These are phyloP conservation scores for Hyphopichia wangnamkhiaoensis DNA, from an alignment of 1,139 yeast species.

Conservation along the genomic window DNA sequence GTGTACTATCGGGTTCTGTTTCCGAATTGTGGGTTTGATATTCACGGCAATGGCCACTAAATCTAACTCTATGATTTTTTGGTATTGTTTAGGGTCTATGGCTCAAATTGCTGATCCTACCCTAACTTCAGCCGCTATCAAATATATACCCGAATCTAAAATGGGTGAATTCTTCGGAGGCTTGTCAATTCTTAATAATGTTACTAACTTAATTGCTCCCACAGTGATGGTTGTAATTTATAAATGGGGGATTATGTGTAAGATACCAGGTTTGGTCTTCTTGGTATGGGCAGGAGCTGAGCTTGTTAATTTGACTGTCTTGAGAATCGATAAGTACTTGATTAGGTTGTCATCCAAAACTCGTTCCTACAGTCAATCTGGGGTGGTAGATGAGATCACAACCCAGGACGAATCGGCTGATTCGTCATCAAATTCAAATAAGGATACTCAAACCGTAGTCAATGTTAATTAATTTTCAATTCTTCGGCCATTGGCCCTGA, in stretches of 20 bases:
- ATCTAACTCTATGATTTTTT: conserved; percentile 17
- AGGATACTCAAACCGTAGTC: too few relatives aligned
- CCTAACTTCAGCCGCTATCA: conserved; percentile 33
- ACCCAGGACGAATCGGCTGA: too few relatives aligned
- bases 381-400: too few relatives aligned
- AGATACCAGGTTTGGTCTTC: neutral
- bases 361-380: too few relatives aligned
- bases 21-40: conserved; percentile 30
- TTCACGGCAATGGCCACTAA: conserved; percentile 19
- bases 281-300: neutral
- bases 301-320: neutral
- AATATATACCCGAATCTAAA: conserved; percentile 40
- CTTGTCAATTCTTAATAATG: conserved; percentile 32
- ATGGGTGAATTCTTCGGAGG: conserved; percentile 45
- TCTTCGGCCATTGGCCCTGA: too few relatives aligned
- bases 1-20: conserved; percentile 6
- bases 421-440: too few relatives aligned
- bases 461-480: too few relatives aligned
- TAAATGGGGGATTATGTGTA: conserved; percentile 13
- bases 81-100: conserved; percentile 38
- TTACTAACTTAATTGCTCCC: conserved; percentile 27
- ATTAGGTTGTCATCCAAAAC: too few relatives aligned
- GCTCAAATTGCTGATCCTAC: conserved; percentile 42
- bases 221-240: conserved; percentile 28
- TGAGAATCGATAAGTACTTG: too few relatives aligned